Evolutionary conservation across 768 basidiomycete genomes (phyloP).

Genomic region (Boletus barrowsii): DNA sequence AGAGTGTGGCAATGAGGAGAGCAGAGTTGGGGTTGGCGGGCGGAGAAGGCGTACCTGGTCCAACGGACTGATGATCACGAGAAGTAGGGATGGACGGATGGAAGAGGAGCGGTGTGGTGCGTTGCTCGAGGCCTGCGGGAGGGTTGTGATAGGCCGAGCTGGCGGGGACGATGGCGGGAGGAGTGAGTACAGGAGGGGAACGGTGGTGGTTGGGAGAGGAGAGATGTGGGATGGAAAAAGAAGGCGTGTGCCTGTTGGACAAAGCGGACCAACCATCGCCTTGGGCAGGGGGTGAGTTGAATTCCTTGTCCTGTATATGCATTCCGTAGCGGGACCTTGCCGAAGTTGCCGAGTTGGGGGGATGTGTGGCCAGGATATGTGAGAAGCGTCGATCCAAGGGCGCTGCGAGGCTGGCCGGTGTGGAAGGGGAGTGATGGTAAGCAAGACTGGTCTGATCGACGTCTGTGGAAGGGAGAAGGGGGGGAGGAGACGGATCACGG

Average conservation of each 20-base stretch:
- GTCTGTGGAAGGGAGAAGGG: constrained; percentile 31
- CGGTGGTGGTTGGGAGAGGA: constrained; percentile 48
- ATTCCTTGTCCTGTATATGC: constrained; percentile 37
- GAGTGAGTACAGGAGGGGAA: constrained; percentile 32
- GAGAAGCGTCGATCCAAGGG: constrained; percentile 24
- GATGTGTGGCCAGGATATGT: constrained; percentile 12
- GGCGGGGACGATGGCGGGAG: constrained; percentile 22
- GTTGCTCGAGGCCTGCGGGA: constrained; percentile 24
- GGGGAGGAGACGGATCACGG: constrained; percentile 38
- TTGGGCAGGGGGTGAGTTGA: constrained; percentile 20
- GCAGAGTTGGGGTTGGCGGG: constrained; percentile 28
- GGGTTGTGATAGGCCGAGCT: constrained; percentile 15
- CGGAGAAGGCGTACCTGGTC: constrained; percentile 18
- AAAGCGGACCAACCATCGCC: constrained; percentile 31
- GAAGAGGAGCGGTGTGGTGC: constrained; percentile 2
- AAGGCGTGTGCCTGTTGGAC: constrained; percentile 34
- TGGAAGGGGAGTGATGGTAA: constrained; percentile 13
- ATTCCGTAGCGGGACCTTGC: constrained; percentile 36
- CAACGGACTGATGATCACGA: constrained; percentile 14
- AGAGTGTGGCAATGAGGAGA: constrained; percentile 60
- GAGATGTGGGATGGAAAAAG: constrained; percentile 21
- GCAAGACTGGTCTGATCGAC: constrained; percentile 26
- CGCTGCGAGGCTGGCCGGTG: constrained; percentile 5
- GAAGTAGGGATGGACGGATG: constrained; percentile 19
- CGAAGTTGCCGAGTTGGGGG: constrained; percentile 23